Conservation (phyloP, 192 early-diverging fungal species). For the Podila clonocystis region DNA sequence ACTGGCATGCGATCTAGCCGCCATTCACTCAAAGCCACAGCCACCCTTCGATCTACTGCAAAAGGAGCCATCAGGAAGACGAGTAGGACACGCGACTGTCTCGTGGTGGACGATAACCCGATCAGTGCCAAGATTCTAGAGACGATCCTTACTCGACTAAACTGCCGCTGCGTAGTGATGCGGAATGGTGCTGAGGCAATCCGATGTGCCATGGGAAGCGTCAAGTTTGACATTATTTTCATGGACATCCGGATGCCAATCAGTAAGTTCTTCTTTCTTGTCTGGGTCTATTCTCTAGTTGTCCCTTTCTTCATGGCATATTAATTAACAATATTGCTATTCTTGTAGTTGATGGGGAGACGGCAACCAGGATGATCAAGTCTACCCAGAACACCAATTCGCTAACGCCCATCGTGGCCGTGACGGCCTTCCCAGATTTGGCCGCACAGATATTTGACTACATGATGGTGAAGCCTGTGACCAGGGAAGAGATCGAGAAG, state of each 20-base stretch:
- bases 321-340: conserved; percentile 2
- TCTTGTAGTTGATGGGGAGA: conserved; percentile 85
- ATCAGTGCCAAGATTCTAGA: conserved; percentile 91
- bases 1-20: conserved; percentile 43
- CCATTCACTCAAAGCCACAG: conserved; percentile 44
- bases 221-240: conserved; percentile 93
- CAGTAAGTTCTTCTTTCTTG: conserved; percentile 62
- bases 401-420: conserved; percentile 83
- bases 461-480: conserved; percentile 78
- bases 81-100: conserved; percentile 57
- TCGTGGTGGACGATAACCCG: conserved; percentile 94
- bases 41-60: conserved; percentile 39
- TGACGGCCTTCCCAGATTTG: conserved; percentile 71
- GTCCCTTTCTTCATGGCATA: background rate
- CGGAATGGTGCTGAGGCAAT: conserved; percentile 93
- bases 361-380: conserved; percentile 94
- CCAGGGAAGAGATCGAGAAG: conserved; percentile 66
- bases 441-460: conserved; percentile 71
- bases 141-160: conserved; percentile 78
- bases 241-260: conserved; percentile 96
- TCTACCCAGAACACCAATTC: conserved; percentile 89
- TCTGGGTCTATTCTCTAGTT: background rate
- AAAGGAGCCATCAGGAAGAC: conserved; percentile 34
- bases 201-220: conserved; percentile 86
- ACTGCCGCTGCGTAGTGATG: conserved; percentile 85